These are phyloP conservation scores for Monosporascus cannonballus DNA, from an alignment of 2,329 filamentous ascomycete species.

Conservation along the genomic window DNA sequence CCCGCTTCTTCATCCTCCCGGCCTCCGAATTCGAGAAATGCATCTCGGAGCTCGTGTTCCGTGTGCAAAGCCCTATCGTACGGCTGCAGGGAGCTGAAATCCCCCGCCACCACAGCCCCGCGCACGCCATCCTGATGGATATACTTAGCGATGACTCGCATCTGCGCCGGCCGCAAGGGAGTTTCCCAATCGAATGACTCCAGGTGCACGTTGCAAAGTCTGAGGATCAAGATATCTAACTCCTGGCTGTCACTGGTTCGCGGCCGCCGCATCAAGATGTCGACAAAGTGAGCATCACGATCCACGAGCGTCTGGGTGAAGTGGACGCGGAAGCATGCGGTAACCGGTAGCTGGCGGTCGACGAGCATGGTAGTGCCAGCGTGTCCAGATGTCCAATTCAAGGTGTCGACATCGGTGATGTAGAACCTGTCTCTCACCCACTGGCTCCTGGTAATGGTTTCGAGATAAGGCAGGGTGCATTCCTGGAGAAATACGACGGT, in stretches of 20 bases:
- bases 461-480: not conserved
- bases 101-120: slow-evolving; percentile 43
- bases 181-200: slow-evolving; percentile 45
- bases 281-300: slow-evolving; percentile 50
- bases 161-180: slow-evolving; percentile 42
- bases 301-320: slow-evolving; percentile 43
- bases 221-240: slow-evolving; percentile 23
- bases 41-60: slow-evolving; percentile 44
- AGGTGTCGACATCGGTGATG: not conserved
- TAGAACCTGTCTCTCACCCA: not conserved
- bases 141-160: slow-evolving; percentile 35
- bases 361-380: slow-evolving; percentile 51
- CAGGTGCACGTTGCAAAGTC: slow-evolving; percentile 52
- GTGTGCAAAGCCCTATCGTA: slow-evolving; percentile 43
- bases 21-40: slow-evolving; percentile 45
- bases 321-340: slow-evolving; percentile 42
- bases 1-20: slow-evolving; percentile 43
- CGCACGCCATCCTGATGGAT: slow-evolving; percentile 32
- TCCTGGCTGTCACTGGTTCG: not conserved
- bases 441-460: not conserved
- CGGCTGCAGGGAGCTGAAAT: slow-evolving; percentile 52
- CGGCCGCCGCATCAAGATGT: slow-evolving; percentile 28
- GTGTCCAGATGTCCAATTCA: not conserved
- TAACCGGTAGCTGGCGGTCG: slow-evolving; percentile 38
- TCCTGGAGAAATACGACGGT: not conserved